Evolutionary conservation across 129 eudicot species (phyloP), one percentile per base, ranked within the genome.

Genomic region (Artemisia tridentata): DNA sequence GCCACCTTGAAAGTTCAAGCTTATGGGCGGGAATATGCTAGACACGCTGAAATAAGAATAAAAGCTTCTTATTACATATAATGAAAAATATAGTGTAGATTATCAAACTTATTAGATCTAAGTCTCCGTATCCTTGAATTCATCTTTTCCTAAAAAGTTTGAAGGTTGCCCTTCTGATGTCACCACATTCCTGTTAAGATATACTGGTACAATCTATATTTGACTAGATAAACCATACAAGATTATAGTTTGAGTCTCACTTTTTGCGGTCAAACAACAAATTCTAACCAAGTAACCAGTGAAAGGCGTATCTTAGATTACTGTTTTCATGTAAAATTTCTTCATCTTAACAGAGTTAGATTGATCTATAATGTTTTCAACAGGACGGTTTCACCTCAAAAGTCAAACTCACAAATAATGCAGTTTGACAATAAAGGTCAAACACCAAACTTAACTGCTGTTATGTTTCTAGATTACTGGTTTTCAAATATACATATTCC

Each of bases 1-100:
- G 60, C 92, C 96, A 21, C 97, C 97, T 47, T 85, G 93, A 80
- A 95, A 90, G 83, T 95, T 95, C 65, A 95, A 82, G 63, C 87
- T 86, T 20, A 95, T 92, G n/a, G 71, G 13, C 11, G 97, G 97
- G 77, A 95, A 95, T 56, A 84, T 75, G 10, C 80, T 65, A 4
- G 90, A 78, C 52, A 90, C 84, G 69, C 97, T 95, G 86, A 18
- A 86, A 27, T 43, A 56, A 52, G 19, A 7, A 21, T 38, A 38
- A 51, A 68, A 69, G 14, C 12, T 5, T 60, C 23, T 27, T 61
- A 60, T 9, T 41, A 76, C 9, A 68, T n/a, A n/a, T 29, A 29
- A 29, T 4, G 7, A 23, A 72, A 48, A 62, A 18, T 46, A 43
- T n/a, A n/a, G n/a, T n/a, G n/a, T n/a, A n/a, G n/a, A n/a, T n/a